Base-by-base conservation (phyloP, 345 rosid species). In the Lepidium africanum region DNA sequence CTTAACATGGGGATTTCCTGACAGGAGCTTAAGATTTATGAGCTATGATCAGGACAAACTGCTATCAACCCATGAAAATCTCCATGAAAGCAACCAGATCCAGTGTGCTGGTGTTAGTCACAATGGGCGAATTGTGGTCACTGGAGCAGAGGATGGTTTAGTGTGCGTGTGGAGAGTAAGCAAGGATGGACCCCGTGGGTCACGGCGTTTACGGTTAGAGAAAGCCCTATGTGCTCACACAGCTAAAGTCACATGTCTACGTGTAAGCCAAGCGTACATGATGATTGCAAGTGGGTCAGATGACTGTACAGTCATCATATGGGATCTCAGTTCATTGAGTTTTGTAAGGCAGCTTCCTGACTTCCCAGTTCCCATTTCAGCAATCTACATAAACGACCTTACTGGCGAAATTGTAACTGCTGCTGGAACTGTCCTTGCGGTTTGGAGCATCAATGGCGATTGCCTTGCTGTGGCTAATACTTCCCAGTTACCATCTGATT, bases 371-470 rank as follows among this genome's bases (percentile, higher is more conserved):
- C 84, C 99, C 10, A 77, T 91, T 71, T 87, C 99, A 43, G 99
- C 99, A 38, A 72, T 91, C 56, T 91, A 89, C 71, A 89, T 91
- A 52, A 95, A 91, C 58, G 94, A 95, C 74, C 86, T 95, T 78
- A 86, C 92, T 0, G 99, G 97, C 42, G 99, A 89, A 78, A 91
- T 95, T 43, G 82, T 88, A 75, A 91, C 99, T 1, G 97, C 99
- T 5, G 96, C 99, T 41, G 99, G 99, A 72, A 85, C 91, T 60
- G 71, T 89, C 76, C 96, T 95, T 63, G 96, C 99, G 38, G 85
- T 95, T 65, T 95, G 99, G 99, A 87, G 97, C 83, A 79, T 91
- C 77, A 95, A 95, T 69, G 99, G 97, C 35, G 99, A 91, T 50
- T 95, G 99, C 73, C 92, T 95, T 56, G 93, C 99, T 10, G 87